These are phyloP conservation scores for Petunia secreta DNA, from an alignment of 257 asterid genomes.

Conservation along the genomic window DNA sequence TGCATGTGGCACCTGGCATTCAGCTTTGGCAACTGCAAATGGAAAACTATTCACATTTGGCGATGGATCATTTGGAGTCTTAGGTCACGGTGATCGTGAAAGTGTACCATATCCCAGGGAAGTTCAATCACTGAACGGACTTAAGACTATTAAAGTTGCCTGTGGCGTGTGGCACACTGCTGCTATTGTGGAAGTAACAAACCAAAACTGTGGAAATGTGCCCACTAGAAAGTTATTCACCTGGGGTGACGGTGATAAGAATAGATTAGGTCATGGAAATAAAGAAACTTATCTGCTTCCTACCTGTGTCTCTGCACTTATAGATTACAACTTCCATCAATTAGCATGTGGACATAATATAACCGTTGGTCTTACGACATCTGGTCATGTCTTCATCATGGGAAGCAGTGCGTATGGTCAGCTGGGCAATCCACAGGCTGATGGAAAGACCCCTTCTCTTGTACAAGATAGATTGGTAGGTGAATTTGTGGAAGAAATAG, in stretches of 20 bases:
- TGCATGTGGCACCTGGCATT: conserved; percentile 95
- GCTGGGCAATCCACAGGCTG: conserved; percentile 72
- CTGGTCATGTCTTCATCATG: conserved; percentile 86
- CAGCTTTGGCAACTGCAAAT: conserved; percentile 69
- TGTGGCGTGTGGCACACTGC: conserved; percentile 98
- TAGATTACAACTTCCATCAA: conserved; percentile 83
- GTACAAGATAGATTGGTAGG: conserved; percentile 90
- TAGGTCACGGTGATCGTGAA: conserved; percentile 86
- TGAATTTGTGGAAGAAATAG: conserved; percentile 84
- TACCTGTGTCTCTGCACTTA: conserved; percentile 71
- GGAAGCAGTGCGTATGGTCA: conserved; percentile 76
- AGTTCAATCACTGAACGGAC: conserved; percentile 65
- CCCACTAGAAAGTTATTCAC: conserved; percentile 79
- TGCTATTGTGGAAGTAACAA: conserved; percentile 76
- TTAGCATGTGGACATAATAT: conserved; percentile 75
- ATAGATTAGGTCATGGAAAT: conserved; percentile 81
- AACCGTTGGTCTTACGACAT: conserved; percentile 73
- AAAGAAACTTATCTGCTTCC: conserved; percentile 76
- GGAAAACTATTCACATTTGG: conserved; percentile 92
- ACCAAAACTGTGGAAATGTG: conserved; percentile 49
- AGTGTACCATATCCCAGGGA: conserved; percentile 64
- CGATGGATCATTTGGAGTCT: conserved; percentile 83
- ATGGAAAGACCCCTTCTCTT: conserved; percentile 71
- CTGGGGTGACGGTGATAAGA: conserved; percentile 94
- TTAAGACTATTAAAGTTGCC: conserved; percentile 67